Base-by-base conservation (phyloP, 208 protist genomes). In the Trypanosoma theileri region DNA sequence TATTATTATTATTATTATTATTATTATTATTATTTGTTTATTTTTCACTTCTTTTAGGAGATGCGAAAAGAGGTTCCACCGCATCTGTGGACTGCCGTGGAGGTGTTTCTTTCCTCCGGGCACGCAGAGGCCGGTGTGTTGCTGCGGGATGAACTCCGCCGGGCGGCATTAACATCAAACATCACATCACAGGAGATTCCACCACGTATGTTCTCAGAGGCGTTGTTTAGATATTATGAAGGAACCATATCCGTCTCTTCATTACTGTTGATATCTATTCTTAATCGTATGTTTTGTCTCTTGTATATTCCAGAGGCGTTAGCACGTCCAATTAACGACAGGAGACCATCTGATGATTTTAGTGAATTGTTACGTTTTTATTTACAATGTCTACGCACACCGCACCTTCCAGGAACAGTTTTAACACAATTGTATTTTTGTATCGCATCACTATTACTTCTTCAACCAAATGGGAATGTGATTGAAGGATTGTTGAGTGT, bases 231-330 rank as follows among this genome's bases (percentile, higher is more conserved):
- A 13, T 52, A 51, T 46, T 44, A 24, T 24, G 13, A 26, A 44
- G 40, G 58, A 35, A 12, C 13, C 28, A n/a, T 68, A 14, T 68
- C 73, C 3, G 17, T 57, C 19, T 45, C 73, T 0, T 14, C 44
- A 4, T 17, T 82, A 16, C 64, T 82, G 16, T 81, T 89, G 45
- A 75, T 88, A 12, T 53, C 78, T 13, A 77, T 89, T 42, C 57
- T 92, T 1, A 94, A 92, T 56, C 79, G 84, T 35, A 56, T 85
- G 46, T 85, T 90, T 60, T 89, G 85, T 59, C 40, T 84, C 12
- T 71, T 76, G 19, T 48, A 80, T 44, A 51, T 94, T 16, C 77
- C 84, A 19, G 52, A 70, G 13, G 72, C 76, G 6, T 66, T 88
- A 10, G 71, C 80, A 11, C 77, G 80, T 17, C 74, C 89, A 3